Evolutionary conservation across 768 basidiomycete species (phyloP).

Genomic region (Xerocomellus amylosporus): DNA sequence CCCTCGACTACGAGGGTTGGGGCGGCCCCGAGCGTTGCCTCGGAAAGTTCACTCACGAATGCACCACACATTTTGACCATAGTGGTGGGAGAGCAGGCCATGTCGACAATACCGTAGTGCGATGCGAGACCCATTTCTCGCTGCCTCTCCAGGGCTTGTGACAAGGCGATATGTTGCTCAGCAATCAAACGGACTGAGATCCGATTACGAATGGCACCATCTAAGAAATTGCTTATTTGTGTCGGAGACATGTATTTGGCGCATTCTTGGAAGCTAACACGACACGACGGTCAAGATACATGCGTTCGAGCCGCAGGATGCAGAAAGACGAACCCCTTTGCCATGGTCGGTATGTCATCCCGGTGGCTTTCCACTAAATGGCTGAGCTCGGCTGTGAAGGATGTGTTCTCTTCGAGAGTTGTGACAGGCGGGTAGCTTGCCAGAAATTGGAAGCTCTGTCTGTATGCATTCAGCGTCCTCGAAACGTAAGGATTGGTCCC

Average conservation of each 20-base stretch:
- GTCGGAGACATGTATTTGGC: conserved; percentile 76
- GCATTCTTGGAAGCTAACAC: conserved; percentile 77
- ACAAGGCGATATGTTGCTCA: conserved; percentile 87
- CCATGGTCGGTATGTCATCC: conserved; percentile 88
- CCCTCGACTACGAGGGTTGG: conserved; percentile 74
- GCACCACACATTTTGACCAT: conserved; percentile 79
- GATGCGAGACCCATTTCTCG: conserved; percentile 30
- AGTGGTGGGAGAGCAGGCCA: conserved; percentile 62
- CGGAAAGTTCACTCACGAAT: conserved; percentile 82
- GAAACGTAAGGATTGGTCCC: conserved; percentile 88
- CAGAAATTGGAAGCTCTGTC: conserved; percentile 66
- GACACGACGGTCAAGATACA: neutral
- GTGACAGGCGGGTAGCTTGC: conserved; percentile 64
- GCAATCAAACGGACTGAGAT: conserved; percentile 87
- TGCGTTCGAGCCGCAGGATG: neutral
- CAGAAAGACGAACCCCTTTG: conserved; percentile 65
- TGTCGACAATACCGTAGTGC: conserved; percentile 72
- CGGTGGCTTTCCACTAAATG: conserved; percentile 72
- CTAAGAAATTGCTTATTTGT: conserved; percentile 77
- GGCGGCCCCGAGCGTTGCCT: conserved; percentile 73
- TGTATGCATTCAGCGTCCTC: conserved; percentile 63
- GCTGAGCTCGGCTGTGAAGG: conserved; percentile 66
- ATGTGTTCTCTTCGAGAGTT: conserved; percentile 64
- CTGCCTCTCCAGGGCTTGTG: conserved; percentile 56
- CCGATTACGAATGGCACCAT: conserved; percentile 80